Percentiles rank a stretch among this genome's conserved stretches.
These are phyloP conservation scores for Rhodosporidiobolus sp. DNA, from an alignment of 768 basidiomycete species.

Conservation along the genomic window DNA sequence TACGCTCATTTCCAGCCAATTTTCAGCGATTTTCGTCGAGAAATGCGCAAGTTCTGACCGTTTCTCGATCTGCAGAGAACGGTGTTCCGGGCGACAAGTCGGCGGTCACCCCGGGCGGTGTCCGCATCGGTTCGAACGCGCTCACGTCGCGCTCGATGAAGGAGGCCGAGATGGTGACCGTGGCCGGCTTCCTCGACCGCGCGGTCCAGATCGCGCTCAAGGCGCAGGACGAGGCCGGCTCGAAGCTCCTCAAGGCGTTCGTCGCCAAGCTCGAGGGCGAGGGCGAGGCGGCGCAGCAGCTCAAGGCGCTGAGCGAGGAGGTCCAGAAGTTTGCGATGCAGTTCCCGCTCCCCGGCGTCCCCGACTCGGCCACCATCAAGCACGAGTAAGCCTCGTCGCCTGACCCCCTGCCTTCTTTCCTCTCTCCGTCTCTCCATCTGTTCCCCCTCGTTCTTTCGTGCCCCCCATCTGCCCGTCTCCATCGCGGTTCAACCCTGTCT, in stretches of 20 bases:
- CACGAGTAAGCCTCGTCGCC: neutral
- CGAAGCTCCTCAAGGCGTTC: conserved; percentile 94
- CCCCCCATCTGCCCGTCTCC: neutral
- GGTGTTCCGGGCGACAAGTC: conserved; percentile 95
- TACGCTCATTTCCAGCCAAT: conserved; percentile 80
- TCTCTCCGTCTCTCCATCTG: neutral
- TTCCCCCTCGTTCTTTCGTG: neutral
- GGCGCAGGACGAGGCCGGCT: conserved; percentile 90
- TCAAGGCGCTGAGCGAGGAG: conserved; percentile 70
- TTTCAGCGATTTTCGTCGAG: neutral
- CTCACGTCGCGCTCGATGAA: conserved; percentile 91
- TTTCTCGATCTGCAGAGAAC: conserved; percentile 56
- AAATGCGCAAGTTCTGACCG: neutral
- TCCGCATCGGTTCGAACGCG: conserved; percentile 91
- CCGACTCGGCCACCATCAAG: conserved; percentile 44
- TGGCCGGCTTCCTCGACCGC: conserved; percentile 89
- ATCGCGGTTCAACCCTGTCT: conserved; percentile 30
- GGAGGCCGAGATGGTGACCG: conserved; percentile 78
- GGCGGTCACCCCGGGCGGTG: conserved; percentile 92
- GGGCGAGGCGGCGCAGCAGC: conserved; percentile 67
- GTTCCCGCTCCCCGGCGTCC: conserved; percentile 91
- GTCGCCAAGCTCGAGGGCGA: conserved; percentile 66
- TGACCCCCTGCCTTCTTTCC: neutral
- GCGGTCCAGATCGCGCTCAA: conserved; percentile 83
- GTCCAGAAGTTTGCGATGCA: conserved; percentile 74